Base-by-base conservation (phyloP, 2,329 filamentous ascomycete genomes). In the Clonostachys rhizophaga region DNA sequence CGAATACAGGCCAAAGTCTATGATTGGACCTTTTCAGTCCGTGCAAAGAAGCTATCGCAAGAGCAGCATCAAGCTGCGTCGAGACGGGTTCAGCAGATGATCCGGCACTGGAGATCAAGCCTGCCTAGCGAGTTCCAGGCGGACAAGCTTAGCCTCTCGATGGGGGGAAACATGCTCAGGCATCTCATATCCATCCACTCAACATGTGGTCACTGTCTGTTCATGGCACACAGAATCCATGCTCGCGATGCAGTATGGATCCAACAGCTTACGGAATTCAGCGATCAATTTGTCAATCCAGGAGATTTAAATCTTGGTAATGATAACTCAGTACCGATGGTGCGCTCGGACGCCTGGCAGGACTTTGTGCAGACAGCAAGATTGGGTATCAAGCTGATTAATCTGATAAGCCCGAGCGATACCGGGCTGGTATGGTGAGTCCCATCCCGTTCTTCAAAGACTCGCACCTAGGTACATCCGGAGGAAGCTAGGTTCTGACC, bases 1-100 rank as follows among this genome's bases (percentile, higher is more conserved):
- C 41, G 36, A 2, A 44, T 51, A n/a, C 49, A 51, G 40, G 49
- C 47, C 14, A 45, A 42, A 18, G 18, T 49, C 1, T 47, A 51
- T 35, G 47, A 49, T 18, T n/a, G 18, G 17, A 33, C 34, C 5
- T 30, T 30, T 16, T 43, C 42, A 13, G 42, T 43, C 5, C 42
- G 42, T 9, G 42, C 42, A 5, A 16, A n/a, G 17, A n/a, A 16
- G 11, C 17, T 43, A n/a, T 24, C 42, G 11, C 17, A 8, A 11
- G 13, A 11, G 17, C 13, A 43, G 17, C 16, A 16, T 6, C 13
- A 13, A 12, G 10, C 24, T 11, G 20, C 16, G 3, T 24, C 17
- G 13, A 13, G 14, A 13, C 10, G 24, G 16, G 11, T 43, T 14
- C 10, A 16, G 6, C 24, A 30, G 10, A 34, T 16, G 24, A n/a